Conservation (phyloP, 108 stramenopile species). For the Cyclotella choctawhatcheeana region DNA sequence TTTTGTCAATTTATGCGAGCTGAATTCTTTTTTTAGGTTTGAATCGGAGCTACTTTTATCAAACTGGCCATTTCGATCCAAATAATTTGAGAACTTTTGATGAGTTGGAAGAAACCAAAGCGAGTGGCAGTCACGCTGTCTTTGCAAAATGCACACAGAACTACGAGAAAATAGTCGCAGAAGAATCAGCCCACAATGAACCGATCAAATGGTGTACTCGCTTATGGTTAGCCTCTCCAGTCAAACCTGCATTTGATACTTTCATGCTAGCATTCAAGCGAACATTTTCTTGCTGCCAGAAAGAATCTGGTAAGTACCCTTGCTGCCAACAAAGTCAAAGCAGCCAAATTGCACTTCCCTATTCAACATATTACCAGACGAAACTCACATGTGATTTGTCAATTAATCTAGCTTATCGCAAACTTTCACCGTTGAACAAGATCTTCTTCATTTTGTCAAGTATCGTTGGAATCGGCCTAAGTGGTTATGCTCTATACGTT, state of each 20-base stretch:
- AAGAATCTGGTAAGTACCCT: too few species aligned
- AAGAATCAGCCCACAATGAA: neutral
- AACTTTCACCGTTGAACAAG: slow-evolving; percentile 5
- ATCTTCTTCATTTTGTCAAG: slow-evolving; percentile 6
- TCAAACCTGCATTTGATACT: slow-evolving; percentile 16
- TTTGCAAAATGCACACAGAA: neutral
- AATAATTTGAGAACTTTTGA: neutral
- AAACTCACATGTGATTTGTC: too few species aligned
- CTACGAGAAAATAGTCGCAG: slow-evolving; percentile 12
- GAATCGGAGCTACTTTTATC: slow-evolving; percentile 25
- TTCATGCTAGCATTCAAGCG: neutral
- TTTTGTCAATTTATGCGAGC: too few species aligned
- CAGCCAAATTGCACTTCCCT: too few species aligned
- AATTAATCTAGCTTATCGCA: slow-evolving; percentile 16
- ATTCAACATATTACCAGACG: too few species aligned
- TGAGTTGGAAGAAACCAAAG: neutral
- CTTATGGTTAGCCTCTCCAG: slow-evolving; percentile 16
- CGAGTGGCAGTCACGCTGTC: slow-evolving; percentile 1
- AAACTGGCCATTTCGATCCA: slow-evolving; percentile 25
- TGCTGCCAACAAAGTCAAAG: too few species aligned
- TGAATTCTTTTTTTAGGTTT: too few species aligned
- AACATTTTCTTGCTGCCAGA: slow-evolving; percentile 12
- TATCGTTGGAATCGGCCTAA: slow-evolving; percentile 14
- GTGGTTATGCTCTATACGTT: slow-evolving; percentile 12
- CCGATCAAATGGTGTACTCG: slow-evolving; percentile 12